These are phyloP conservation scores for Aspergillus latus DNA, from an alignment of 2,329 filamentous ascomycete genomes.

Conservation along the genomic window DNA sequence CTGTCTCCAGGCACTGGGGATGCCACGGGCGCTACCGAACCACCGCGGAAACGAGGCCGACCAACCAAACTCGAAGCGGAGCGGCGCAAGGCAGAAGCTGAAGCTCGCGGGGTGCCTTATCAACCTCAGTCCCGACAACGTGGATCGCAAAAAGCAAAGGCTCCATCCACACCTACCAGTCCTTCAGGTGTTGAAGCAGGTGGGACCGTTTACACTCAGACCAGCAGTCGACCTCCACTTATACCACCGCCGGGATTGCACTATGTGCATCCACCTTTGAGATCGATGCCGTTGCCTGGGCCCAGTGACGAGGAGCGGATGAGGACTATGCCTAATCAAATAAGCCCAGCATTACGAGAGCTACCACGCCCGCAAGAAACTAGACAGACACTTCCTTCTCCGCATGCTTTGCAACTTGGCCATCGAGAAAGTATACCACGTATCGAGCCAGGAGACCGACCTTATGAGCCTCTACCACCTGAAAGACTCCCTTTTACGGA, in stretches of 20 bases:
- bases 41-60: constrained; percentile 45
- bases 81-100: constrained; percentile 38
- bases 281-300: constrained; percentile 20
- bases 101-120: constrained; percentile 41
- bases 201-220: constrained; percentile 22
- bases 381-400: constrained; percentile 32
- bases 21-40: constrained; percentile 29
- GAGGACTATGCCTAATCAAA: constrained; percentile 23
- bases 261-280: constrained; percentile 22
- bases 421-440: constrained; percentile 29
- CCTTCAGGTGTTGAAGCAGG: constrained; percentile 27
- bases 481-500: constrained; percentile 29
- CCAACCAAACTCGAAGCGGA: constrained; percentile 45
- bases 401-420: constrained; percentile 31
- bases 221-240: constrained; percentile 17
- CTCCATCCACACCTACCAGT: constrained; percentile 32
- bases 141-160: constrained; percentile 28
- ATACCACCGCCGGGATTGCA: constrained; percentile 21
- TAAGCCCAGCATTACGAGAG: constrained; percentile 28
- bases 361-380: constrained; percentile 29
- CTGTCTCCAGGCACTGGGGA: constrained; percentile 37
- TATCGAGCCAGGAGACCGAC: constrained; percentile 26
- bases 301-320: constrained; percentile 19
- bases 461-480: constrained; percentile 22
- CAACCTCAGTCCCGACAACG: constrained; percentile 34